Evolutionary conservation across 108 stramenopile species (phyloP).

Genomic region (Asterionellopsis glacialis): DNA sequence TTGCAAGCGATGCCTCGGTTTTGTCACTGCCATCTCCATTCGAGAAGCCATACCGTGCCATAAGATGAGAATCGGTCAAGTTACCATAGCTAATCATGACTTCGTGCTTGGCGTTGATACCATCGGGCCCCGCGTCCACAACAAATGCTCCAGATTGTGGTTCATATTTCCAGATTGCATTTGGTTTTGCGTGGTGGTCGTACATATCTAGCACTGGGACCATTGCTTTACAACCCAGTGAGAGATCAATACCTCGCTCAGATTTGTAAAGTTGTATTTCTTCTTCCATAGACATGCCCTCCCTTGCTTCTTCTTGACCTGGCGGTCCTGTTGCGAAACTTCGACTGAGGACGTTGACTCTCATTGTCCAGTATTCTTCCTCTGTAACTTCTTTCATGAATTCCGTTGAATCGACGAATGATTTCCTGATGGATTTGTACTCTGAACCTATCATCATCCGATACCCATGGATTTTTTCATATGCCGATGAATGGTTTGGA

Average conservation of each 20-base stretch:
- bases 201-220: slow-evolving; percentile 79
- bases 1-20: slow-evolving; percentile 52
- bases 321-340: slow-evolving; percentile 59
- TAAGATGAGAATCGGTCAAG: slow-evolving; percentile 65
- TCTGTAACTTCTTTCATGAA: slow-evolving; percentile 38
- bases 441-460: slow-evolving; percentile 53
- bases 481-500: slow-evolving; percentile 18
- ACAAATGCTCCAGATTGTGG: slow-evolving; percentile 40
- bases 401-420: slow-evolving; percentile 32
- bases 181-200: slow-evolving; percentile 75
- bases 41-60: slow-evolving; percentile 79
- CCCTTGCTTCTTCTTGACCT: slow-evolving; percentile 12
- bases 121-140: slow-evolving; percentile 25
- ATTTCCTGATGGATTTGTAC: slow-evolving; percentile 33
- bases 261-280: slow-evolving; percentile 47
- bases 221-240: slow-evolving; percentile 60
- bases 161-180: slow-evolving; percentile 54
- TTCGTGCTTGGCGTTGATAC: slow-evolving; percentile 30
- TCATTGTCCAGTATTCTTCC: slow-evolving; percentile 49
- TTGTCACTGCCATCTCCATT: slow-evolving; percentile 76
- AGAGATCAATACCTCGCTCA: slow-evolving; percentile 30
- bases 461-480: slow-evolving; percentile 39
- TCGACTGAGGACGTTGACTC: slow-evolving; percentile 67
- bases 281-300: slow-evolving; percentile 24
- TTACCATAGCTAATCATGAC: slow-evolving; percentile 69